These are phyloP conservation scores for Aspergillus conjunctus DNA, from an alignment of 495 filamentous ascomycete species.

Conservation along the genomic window DNA sequence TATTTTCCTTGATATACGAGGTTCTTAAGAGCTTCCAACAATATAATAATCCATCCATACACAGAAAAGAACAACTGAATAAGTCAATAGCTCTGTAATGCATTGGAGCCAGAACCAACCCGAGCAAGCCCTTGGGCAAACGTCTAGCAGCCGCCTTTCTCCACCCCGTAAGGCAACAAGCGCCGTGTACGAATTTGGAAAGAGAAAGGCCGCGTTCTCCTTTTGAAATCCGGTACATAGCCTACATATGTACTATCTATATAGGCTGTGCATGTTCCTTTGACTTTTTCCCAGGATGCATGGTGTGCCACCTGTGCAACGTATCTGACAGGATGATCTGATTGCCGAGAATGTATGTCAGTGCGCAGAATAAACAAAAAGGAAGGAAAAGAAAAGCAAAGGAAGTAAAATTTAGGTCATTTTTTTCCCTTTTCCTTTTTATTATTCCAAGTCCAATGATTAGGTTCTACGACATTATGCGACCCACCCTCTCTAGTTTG, in stretches of 20 bases:
- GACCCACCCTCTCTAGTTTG: conserved; percentile 18
- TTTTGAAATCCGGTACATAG: not conserved
- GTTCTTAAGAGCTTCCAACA: too few relatives aligned
- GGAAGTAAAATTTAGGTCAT: not conserved
- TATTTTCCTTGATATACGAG: not conserved
- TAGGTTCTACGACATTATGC: conserved; percentile 25
- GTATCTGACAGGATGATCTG: conserved; percentile 7
- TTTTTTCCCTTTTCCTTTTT: not conserved
- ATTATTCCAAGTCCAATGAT: not conserved
- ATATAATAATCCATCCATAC: too few relatives aligned
- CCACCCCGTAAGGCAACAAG: not conserved
- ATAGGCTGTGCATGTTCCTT: not conserved
- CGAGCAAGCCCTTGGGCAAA: too few relatives aligned
- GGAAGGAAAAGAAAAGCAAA: not conserved
- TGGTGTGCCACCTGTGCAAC: conserved; percentile 7
- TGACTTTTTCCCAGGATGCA: conserved; percentile 7
- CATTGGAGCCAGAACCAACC: too few relatives aligned
- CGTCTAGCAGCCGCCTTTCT: not conserved
- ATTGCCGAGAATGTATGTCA: conserved; percentile 1
- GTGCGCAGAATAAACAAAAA: not conserved
- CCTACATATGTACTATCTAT: not conserved
- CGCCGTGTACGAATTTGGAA: not conserved
- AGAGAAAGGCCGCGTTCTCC: not conserved
- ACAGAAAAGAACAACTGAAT: too few relatives aligned
- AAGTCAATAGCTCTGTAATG: too few relatives aligned